These are phyloP conservation scores for Alternaria conjuncta DNA, from an alignment of 2,329 filamentous ascomycete genomes.

Conservation along the genomic window DNA sequence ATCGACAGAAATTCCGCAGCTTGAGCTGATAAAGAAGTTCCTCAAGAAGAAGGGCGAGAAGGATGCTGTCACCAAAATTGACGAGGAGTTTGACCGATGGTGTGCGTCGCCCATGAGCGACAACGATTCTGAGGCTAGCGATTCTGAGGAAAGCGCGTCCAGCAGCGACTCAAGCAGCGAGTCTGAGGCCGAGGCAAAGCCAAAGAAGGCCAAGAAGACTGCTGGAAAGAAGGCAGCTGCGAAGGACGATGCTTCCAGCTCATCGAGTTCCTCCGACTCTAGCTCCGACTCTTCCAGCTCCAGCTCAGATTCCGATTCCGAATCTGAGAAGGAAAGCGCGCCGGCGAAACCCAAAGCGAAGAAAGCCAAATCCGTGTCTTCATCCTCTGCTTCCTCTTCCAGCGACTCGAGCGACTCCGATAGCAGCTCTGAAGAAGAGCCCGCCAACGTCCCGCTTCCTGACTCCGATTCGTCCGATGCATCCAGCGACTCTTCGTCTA, in stretches of 20 bases:
- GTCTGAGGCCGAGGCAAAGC: slow-evolving; percentile 39
- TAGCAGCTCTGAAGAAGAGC: slow-evolving; percentile 31
- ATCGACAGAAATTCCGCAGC: slow-evolving; percentile 11
- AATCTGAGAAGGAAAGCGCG: slow-evolving; percentile 49
- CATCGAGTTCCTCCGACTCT: slow-evolving; percentile 22
- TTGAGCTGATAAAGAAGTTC: slow-evolving; percentile 45
- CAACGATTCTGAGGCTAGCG: not conserved
- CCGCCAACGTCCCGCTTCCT: slow-evolving; percentile 36
- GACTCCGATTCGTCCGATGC: slow-evolving; percentile 31
- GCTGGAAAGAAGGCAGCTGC: slow-evolving; percentile 16
- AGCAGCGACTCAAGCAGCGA: slow-evolving; percentile 40
- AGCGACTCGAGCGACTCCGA: slow-evolving; percentile 27
- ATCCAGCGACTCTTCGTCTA: slow-evolving; percentile 32
- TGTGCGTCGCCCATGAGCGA: not conserved
- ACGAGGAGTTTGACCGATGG: slow-evolving; percentile 37
- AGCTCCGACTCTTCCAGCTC: slow-evolving; percentile 23
- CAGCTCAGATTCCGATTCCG: slow-evolving; percentile 30
- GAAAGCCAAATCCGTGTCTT: slow-evolving; percentile 13
- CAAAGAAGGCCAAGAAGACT: slow-evolving; percentile 23
- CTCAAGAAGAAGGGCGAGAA: slow-evolving; percentile 43
- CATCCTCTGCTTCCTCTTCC: slow-evolving; percentile 11
- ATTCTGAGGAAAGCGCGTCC: slow-evolving; percentile 28
- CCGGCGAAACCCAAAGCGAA: slow-evolving; percentile 32
- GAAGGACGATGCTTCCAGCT: slow-evolving; percentile 19
- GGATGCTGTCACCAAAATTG: slow-evolving; percentile 37